Evolutionary conservation across 805 yeast species (phyloP), one percentile per base, ranked within the genome.

Genomic region (Candida schatavii): DNA sequence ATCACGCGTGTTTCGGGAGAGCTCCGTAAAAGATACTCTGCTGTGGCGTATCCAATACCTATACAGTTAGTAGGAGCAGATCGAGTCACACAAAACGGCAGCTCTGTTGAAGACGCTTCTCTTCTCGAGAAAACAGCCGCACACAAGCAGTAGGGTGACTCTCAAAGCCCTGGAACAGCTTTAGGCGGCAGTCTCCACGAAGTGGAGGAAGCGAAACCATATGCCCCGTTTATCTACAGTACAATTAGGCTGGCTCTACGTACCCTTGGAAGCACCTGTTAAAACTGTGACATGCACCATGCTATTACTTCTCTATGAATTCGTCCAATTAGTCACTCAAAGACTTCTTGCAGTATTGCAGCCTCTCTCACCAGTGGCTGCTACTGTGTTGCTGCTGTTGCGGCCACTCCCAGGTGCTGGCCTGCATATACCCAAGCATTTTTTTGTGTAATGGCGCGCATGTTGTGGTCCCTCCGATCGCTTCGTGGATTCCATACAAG

Each of bases 31-130:
- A 78, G 62, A 13, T 67, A 53, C 29, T 75, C 72, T 3, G 83
- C 88, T 49, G 85, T 80, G 1, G 89, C 75, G n/a, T 72, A 76
- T 2, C 99, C 99, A 54, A 91, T 83, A 4, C 97, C 95, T 68
- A 43, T 43, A 13, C 13, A 26, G 29, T 10, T 26, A 17, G 10
- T n/a, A 15, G 17, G 14, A 10, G 35, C 14, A 9, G 10, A 31
- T 11, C 35, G n/a, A 11, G 13, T 11, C 29, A n/a, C 29, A 26
- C 13, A 11, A n/a, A n/a, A 26, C n/a, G n/a, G n/a, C n/a, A n/a
- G n/a, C n/a, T n/a, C n/a, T n/a, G n/a, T n/a, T n/a, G n/a, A n/a
- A n/a, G n/a, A n/a, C n/a, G n/a, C n/a, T n/a, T n/a, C n/a, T n/a
- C n/a, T n/a, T n/a, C n/a, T n/a, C n/a, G n/a, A n/a, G n/a, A n/a